A percentile compares a stretch with the other conserved stretches of the same genome.
Conservation (phyloP, 495 filamentous ascomycete species). For the Diplogelasinospora grovesii region DNA sequence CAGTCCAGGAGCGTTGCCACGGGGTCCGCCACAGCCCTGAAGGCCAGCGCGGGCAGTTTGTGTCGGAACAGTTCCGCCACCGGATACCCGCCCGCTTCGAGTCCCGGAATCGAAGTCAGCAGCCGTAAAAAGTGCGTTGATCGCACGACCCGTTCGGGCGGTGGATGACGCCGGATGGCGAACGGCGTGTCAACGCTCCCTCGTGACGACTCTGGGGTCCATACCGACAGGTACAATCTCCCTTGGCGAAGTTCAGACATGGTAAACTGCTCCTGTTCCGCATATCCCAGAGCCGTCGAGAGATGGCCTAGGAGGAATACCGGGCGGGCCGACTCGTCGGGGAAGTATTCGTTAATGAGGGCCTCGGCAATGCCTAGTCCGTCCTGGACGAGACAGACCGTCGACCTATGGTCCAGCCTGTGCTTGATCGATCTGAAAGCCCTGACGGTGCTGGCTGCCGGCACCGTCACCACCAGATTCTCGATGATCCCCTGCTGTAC, state of each 20-base stretch:
- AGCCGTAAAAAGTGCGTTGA: slow-evolving; percentile 23
- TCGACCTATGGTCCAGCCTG: slow-evolving; percentile 64
- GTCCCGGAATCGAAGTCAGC: slow-evolving; percentile 20
- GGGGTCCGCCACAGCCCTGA: slow-evolving; percentile 69
- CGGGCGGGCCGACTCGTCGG: slow-evolving; percentile 55
- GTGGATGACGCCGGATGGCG: slow-evolving; percentile 15
- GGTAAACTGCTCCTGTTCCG: slow-evolving; percentile 45
- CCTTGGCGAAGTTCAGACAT: slow-evolving; percentile 51
- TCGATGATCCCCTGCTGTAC: slow-evolving; percentile 50
- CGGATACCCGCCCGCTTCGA: slow-evolving; percentile 21
- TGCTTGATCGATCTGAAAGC: slow-evolving; percentile 54
- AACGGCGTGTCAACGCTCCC: background rate
- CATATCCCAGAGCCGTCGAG: slow-evolving; percentile 49
- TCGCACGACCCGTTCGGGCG: slow-evolving; percentile 16
- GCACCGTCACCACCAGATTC: slow-evolving; percentile 68
- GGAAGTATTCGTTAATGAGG: slow-evolving; percentile 62
- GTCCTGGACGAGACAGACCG: slow-evolving; percentile 74
- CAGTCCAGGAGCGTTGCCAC: slow-evolving; percentile 67
- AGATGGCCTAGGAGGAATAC: slow-evolving; percentile 69
- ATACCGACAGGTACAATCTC: slow-evolving; percentile 20
- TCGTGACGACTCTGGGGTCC: slow-evolving; percentile 1
- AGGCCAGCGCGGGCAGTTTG: slow-evolving; percentile 69
- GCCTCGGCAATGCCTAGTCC: slow-evolving; percentile 77
- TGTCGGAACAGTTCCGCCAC: slow-evolving; percentile 21
- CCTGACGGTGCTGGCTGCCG: slow-evolving; percentile 47